A percentile compares a stretch with the other conserved stretches of the same genome.
Conservation (phyloP, 371 early-diverging fungal species). For the Haplosporangium sp. region DNA sequence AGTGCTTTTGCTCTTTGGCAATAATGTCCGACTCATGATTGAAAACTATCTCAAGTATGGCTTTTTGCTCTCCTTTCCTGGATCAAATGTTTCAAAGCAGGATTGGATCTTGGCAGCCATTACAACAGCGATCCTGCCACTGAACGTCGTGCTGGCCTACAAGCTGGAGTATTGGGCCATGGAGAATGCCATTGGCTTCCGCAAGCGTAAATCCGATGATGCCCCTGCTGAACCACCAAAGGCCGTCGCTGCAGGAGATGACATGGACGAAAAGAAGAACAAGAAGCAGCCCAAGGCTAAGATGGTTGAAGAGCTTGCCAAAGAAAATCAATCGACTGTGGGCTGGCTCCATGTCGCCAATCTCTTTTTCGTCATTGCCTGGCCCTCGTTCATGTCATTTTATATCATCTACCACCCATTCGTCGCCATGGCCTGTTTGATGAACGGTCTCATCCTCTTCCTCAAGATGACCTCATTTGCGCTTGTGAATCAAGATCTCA, state of each 20-base stretch:
- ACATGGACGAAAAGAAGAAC: neutral
- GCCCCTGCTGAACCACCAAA: neutral
- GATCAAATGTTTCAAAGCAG: slow-evolving; percentile 61
- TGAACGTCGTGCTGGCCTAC: slow-evolving; percentile 65
- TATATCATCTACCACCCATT: slow-evolving; percentile 80
- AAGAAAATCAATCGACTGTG: slow-evolving; percentile 27
- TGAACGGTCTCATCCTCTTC: slow-evolving; percentile 73
- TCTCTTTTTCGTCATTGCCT: slow-evolving; percentile 66
- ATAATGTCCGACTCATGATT: slow-evolving; percentile 84
- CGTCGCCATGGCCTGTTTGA: slow-evolving; percentile 71
- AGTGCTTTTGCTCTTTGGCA: slow-evolving; percentile 87
- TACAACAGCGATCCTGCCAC: slow-evolving; percentile 64
- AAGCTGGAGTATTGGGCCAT: slow-evolving; percentile 64
- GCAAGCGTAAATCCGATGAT: slow-evolving; percentile 24
- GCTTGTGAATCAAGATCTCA: slow-evolving; percentile 76
- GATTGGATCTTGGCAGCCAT: slow-evolving; percentile 68
- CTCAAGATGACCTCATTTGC: slow-evolving; percentile 85
- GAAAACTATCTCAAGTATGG: slow-evolving; percentile 94
- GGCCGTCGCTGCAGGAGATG: slow-evolving; percentile 22
- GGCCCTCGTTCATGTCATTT: slow-evolving; percentile 79
- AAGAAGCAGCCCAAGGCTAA: slow-evolving; percentile 5
- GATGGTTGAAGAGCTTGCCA: slow-evolving; percentile 12
- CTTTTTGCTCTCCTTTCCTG: slow-evolving; percentile 78
- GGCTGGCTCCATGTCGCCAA: slow-evolving; percentile 67
- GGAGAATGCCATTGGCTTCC: slow-evolving; percentile 48